Evolutionary conservation across 2,329 filamentous ascomycete species (phyloP), one percentile per base, ranked within the genome.

Genomic region (Claviceps sp.): DNA sequence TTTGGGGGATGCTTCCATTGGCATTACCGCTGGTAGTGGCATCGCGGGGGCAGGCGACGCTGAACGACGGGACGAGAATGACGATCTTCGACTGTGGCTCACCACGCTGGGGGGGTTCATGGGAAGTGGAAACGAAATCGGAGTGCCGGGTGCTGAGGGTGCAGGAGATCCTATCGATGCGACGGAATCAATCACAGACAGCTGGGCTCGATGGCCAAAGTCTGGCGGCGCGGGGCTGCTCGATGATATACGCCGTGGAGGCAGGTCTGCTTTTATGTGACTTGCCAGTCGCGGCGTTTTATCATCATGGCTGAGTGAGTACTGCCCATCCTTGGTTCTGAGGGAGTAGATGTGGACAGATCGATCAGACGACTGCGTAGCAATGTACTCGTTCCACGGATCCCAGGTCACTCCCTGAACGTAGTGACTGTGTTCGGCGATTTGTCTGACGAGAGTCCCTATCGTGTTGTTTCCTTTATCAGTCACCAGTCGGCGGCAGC

Each of bases 371-470:
- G 93, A 98, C 65, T 98, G 93, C 1, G 93, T 98, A 40, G 93
- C 93, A 55, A 98, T 90, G 67, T 90, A 98, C 70, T 98, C 93
- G 70, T 97, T 97, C 52, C 96, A 72, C 24, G 93, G 94, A 71
- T 98, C 94, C 94, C 93, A 98, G 4, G 93, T 86, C 7, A 98
- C 94, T 47, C 93, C 93, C 70, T 98, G 93, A 18, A 98, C 93
- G 66, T 96, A 98, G 68, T 98, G 93, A 62, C 88, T 95, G 70
- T 97, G 91, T 67, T 97, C 91, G 50, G 91, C 91, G 57, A 97
- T 95, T 67, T 96, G 91, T 55, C 91, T 85, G 54, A 96, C 85
- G 57, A 90, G 67, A 37, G 75, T 73, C 54, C 78, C 77, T 74
- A 46, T 50, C 44, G 1, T 18, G 8, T 26, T 41, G 48, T 7